Percentiles rank a stretch among this genome's conserved stretches.
These are phyloP conservation scores for Trichoderma oligosporum DNA, from an alignment of 2,329 filamentous ascomycete genomes.

Conservation along the genomic window DNA sequence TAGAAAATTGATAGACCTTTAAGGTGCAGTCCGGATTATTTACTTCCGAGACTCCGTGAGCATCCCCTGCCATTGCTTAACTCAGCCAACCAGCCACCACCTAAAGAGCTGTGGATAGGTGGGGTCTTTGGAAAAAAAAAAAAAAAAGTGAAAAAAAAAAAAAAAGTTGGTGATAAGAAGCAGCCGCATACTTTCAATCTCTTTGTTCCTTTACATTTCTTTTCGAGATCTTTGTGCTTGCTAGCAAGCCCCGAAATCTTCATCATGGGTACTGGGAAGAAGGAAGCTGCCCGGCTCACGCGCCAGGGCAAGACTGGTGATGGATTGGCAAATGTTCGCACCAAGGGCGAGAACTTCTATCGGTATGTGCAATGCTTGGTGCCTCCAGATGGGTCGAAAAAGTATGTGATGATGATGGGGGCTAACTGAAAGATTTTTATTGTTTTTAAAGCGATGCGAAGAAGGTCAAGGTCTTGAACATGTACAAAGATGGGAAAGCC, in stretches of 20 bases:
- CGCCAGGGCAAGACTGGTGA: conserved; percentile 81
- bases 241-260: conserved; percentile 24
- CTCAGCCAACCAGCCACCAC: conserved; percentile 11
- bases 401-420: neutral
- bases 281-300: conserved; percentile 76
- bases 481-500: conserved; percentile 83
- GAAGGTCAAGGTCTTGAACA: conserved; percentile 83
- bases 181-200: conserved; percentile 19
- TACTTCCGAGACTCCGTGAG: neutral
- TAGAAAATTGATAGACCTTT: conserved; percentile 19
- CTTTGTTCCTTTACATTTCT: conserved; percentile 22
- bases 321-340: conserved; percentile 86
- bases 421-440: neutral
- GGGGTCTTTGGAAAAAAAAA: conserved; percentile 16
- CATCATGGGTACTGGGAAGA: conserved; percentile 84
- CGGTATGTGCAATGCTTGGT: conserved; percentile 48
- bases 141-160: conserved; percentile 21
- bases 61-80: conserved; percentile 9
- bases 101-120: conserved; percentile 20
- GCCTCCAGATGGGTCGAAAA: neutral
- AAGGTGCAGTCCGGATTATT: conserved; percentile 16
- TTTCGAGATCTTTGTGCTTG: conserved; percentile 18
- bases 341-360: conserved; percentile 99
- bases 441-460: conserved; percentile 60
- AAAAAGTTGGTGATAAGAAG: conserved; percentile 21